Percentiles rank a stretch among this genome's conserved stretches.
phyloP scores from a whole-genome alignment of 2,329 filamentous ascomycete genomes.

The Aspergillus sojae region DNA sequence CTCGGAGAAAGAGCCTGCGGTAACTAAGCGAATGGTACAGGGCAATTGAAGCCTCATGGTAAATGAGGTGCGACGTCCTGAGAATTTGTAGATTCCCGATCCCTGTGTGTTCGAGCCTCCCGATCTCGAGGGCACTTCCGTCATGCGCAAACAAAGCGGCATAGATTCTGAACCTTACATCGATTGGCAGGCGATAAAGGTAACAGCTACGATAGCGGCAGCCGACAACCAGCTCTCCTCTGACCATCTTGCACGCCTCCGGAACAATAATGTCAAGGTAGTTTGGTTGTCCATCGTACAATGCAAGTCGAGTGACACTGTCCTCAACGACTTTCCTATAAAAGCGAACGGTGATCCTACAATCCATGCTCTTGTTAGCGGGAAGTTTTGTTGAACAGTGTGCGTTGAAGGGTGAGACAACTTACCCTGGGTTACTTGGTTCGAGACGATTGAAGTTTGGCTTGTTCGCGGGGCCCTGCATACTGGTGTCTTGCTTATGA shows the following conservation, averaged over 20 bases:
- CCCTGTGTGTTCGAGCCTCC: slow-evolving; percentile 8
- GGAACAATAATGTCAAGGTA: slow-evolving; percentile 9
- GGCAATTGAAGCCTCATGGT: slow-evolving; percentile 23
- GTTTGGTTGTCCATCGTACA: slow-evolving; percentile 7
- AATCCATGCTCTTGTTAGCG: neutral
- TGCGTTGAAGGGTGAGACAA: neutral
- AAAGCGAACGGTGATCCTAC: slow-evolving; percentile 16
- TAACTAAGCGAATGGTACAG: slow-evolving; percentile 20
- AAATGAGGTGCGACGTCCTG: slow-evolving; percentile 20
- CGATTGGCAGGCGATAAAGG: slow-evolving; percentile 19
- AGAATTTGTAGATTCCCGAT: slow-evolving; percentile 17
- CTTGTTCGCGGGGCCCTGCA: neutral
- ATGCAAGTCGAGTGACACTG: slow-evolving; percentile 2
- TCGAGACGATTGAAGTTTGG: slow-evolving; percentile 9
- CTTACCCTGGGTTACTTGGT: slow-evolving; percentile 16
- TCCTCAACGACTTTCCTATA: slow-evolving; percentile 11
- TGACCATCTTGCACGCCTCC: slow-evolving; percentile 14
- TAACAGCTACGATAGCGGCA: slow-evolving; percentile 12
- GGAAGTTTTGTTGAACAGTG: neutral
- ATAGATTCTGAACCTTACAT: slow-evolving; percentile 18
- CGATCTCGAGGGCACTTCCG: slow-evolving; percentile 15
- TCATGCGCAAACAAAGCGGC: slow-evolving; percentile 15
- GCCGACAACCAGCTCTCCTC: slow-evolving; percentile 6
- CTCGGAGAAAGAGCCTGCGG: slow-evolving; percentile 17
- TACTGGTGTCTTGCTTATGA: neutral